These are phyloP conservation scores for Ophiosphaerella korrae DNA, from an alignment of 2,329 filamentous ascomycete genomes.

Conservation along the genomic window DNA sequence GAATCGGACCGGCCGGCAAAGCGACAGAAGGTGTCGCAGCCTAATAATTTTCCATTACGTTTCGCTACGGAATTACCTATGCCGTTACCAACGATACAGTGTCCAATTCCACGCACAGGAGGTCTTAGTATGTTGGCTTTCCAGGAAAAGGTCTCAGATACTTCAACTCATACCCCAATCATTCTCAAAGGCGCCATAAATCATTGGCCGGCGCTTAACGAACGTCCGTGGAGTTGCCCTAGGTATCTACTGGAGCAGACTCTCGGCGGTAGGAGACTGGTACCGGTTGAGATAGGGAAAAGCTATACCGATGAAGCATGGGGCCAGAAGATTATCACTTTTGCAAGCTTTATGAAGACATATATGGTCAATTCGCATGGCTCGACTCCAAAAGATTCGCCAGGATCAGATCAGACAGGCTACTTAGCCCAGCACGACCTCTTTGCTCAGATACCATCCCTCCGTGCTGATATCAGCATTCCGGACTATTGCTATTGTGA, in stretches of 20 bases:
- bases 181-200: constrained; percentile 70
- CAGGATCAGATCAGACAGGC: constrained; percentile 53
- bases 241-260: constrained; percentile 76
- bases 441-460: constrained; percentile 76
- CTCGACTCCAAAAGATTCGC: background rate
- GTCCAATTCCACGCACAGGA: constrained; percentile 26
- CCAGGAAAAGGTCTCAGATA: constrained; percentile 30
- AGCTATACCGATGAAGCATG: constrained; percentile 87
- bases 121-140: constrained; percentile 32
- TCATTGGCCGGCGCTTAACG: constrained; percentile 78
- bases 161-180: constrained; percentile 56
- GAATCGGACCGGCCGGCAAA: constrained; percentile 19
- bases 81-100: constrained; percentile 12
- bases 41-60: constrained; percentile 6
- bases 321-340: constrained; percentile 80
- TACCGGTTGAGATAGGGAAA: constrained; percentile 83
- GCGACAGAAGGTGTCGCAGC: constrained; percentile 15
- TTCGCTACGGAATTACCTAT: constrained; percentile 24
- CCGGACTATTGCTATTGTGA: constrained; percentile 84
- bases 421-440: constrained; percentile 95
- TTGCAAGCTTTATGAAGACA: constrained; percentile 69
- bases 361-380: constrained; percentile 57
- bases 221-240: constrained; percentile 72
- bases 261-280: constrained; percentile 75
- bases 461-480: constrained; percentile 75